A percentile compares a stretch with the other conserved stretches of the same genome.
These are phyloP conservation scores for Tuber aestivum DNA, from an alignment of 495 filamentous ascomycete genomes.

Conservation along the genomic window DNA sequence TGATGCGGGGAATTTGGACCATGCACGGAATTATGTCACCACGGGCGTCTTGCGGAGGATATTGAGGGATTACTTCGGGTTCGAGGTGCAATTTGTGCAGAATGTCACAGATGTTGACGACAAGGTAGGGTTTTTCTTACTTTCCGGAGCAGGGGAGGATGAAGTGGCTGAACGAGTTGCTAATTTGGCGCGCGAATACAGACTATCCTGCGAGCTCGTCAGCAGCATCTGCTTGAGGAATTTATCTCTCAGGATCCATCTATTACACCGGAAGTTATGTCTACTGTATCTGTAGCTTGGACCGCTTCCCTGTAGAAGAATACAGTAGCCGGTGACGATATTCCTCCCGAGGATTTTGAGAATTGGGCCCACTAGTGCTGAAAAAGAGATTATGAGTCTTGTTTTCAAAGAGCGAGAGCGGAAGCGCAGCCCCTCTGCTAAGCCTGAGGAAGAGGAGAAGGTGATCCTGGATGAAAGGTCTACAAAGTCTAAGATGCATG, in stretches of 20 bases:
- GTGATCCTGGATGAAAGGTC: conserved; percentile 58
- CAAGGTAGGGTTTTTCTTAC: conserved; percentile 53
- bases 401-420: conserved; percentile 30
- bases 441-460: conserved; percentile 22
- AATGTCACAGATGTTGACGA: conserved; percentile 94
- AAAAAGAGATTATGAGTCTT: conserved; percentile 21
- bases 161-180: conserved; percentile 1
- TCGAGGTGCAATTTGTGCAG: conserved; percentile 84
- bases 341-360: conserved; percentile 24
- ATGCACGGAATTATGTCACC: conserved; percentile 88
- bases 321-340: conserved; percentile 46
- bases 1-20: conserved; percentile 82
- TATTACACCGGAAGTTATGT: conserved; percentile 43
- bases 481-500: conserved; percentile 88
- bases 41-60: conserved; percentile 90
- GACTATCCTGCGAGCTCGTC: conserved; percentile 78
- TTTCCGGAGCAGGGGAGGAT: not conserved
- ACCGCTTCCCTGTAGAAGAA: conserved; percentile 68
- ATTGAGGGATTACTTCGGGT: conserved; percentile 77
- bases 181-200: conserved; percentile 33
- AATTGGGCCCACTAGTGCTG: conserved; percentile 21
- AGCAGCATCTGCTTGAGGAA: conserved; percentile 66
- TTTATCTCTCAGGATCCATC: conserved; percentile 27
- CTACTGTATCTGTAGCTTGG: conserved; percentile 62
- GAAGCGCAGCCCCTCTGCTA: conserved; percentile 12